Base-by-base conservation (phyloP, 2,329 filamentous ascomycete species). In the Paracamarosporium sp. region DNA sequence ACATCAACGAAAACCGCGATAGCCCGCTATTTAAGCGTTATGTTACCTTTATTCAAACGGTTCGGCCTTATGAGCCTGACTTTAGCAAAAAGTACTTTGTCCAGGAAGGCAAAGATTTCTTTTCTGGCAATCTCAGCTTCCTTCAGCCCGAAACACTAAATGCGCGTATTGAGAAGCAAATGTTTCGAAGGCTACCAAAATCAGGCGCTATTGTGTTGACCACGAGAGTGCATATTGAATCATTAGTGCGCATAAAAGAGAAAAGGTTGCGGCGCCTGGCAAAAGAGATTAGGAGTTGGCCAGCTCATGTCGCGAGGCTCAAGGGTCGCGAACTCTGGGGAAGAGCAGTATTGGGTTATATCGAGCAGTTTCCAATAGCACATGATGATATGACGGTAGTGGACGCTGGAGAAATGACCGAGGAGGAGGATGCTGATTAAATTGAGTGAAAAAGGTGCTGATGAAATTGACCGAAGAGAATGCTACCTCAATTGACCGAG, bases 31-130 rank as follows among this genome's bases (percentile, higher is more conserved):
- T 83, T 80, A 80, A 83, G 61, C 79, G 81, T 36, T 78, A 75
- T 33, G 81, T 80, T 56, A 79, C 81, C 58, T 84, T 84, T 57
- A 72, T 85, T 40, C 82, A 85, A 69, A 78, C 81, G 9, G 36
- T 12, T 20, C 77, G 75, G 22, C 69, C 72, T 2, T 65, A 76
- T 27, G 62, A 71, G 25, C 70, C 76, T 41, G 63, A 71, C 31
- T 68, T 81, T 22, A 67, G 76, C 1, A 71, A 81, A 3, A 76
- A 79, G 12, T 77, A 85, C 35, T 81, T 81, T 58, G 78, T 81
- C 17, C 77, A 77, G 5, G 76, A 75, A 1, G 75, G 76, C 62
- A 79, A 64, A 60, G 75, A 59, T 58, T 76, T 56, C 62, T 79
- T 60, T 33, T 52, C 67, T 0, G 67, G 69, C 22, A 57, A 64